phyloP scores from a whole-genome alignment of 2,329 filamentous ascomycete species.

The Ophiosphaerella korrae region DNA sequence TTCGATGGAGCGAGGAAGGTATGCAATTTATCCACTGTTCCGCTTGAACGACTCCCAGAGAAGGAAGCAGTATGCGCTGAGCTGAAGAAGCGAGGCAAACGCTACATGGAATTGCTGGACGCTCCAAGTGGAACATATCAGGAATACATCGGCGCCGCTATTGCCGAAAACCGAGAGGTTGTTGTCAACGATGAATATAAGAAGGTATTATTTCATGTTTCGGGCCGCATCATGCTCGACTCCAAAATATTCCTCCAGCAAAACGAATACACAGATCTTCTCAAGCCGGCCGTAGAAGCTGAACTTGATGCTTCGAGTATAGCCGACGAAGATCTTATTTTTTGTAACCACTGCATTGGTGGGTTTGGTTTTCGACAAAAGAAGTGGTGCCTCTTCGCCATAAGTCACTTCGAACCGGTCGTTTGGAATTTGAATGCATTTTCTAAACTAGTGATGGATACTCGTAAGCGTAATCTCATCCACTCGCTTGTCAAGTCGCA shows the following conservation, averaged over 20 bases:
- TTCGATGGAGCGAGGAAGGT: constrained; percentile 19
- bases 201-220: constrained; percentile 3
- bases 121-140: constrained; percentile 9
- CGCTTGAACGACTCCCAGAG: constrained; percentile 10
- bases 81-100: constrained; percentile 50
- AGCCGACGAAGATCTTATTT: constrained; percentile 52
- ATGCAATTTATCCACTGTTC: constrained; percentile 9
- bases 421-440: constrained; percentile 51
- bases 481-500: constrained; percentile 74
- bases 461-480: constrained; percentile 20
- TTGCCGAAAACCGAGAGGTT: constrained; percentile 1
- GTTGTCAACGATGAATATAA: constrained; percentile 6
- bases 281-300: constrained; percentile 6
- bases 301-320: constrained; percentile 45
- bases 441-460: constrained; percentile 45
- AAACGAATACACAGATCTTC: constrained; percentile 14
- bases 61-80: constrained; percentile 4
- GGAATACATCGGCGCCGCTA: constrained; percentile 8
- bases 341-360: constrained; percentile 15
- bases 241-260: constrained; percentile 10
- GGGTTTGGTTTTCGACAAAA: constrained; percentile 23
- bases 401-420: constrained; percentile 49
- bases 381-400: constrained; percentile 28
- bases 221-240: constrained; percentile 19
- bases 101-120: constrained; percentile 40